Conservation (phyloP, 2,329 filamentous ascomycete species). For the Xylariomycetidae sp. region DNA sequence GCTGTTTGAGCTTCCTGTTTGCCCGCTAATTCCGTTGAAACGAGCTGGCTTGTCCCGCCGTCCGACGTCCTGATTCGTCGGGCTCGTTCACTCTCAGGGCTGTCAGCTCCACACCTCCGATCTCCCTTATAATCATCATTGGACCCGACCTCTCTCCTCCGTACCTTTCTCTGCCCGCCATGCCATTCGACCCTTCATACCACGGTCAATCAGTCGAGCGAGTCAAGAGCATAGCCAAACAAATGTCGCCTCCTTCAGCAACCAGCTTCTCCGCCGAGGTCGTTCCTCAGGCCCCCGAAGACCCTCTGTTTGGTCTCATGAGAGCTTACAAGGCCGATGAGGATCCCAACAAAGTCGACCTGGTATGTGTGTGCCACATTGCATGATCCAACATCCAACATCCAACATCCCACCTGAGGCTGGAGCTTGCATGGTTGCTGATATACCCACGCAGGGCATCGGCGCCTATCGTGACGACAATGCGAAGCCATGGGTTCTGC, state of each 20-base stretch:
- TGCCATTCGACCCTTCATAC: constrained; percentile 40
- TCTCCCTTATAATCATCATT: neutral
- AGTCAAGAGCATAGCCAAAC: constrained; percentile 59
- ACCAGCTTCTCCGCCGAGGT: constrained; percentile 71
- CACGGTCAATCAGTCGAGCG: constrained; percentile 44
- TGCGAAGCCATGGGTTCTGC: constrained; percentile 95
- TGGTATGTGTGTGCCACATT: constrained; percentile 54
- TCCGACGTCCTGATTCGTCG: too few species aligned
- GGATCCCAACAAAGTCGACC: constrained; percentile 77
- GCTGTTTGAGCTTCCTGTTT: too few species aligned
- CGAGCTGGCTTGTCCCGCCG: too few species aligned
- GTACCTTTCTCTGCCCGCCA: constrained; percentile 19
- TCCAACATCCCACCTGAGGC: too few species aligned
- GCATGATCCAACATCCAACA: neutral
- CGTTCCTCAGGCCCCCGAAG: constrained; percentile 88
- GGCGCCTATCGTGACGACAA: constrained; percentile 94
- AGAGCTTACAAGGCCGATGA: constrained; percentile 79
- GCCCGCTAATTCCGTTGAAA: too few species aligned
- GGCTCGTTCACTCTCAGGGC: too few species aligned
- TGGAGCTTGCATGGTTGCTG: too few species aligned
- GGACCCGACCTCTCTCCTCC: constrained; percentile 2
- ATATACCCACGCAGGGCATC: constrained; percentile 67
- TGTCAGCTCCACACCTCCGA: neutral
- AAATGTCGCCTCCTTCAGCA: constrained; percentile 60
- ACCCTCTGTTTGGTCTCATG: constrained; percentile 91